Base-by-base conservation (phyloP, 148 eudicot species). In the Beta vulgaris region DNA sequence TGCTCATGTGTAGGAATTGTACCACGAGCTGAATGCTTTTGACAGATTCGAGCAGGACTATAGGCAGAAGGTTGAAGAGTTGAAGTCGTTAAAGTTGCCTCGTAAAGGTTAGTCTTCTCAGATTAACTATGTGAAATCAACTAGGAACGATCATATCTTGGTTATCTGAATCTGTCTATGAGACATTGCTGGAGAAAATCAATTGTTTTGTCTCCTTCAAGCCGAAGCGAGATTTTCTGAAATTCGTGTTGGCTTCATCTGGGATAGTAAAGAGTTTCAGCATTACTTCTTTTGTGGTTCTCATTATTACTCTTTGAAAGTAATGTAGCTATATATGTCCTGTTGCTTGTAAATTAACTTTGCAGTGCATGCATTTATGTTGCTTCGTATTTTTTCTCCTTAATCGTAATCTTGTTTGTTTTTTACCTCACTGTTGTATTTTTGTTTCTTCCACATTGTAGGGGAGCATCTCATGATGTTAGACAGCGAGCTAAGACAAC, bases 21-120 rank as follows among this genome's bases (percentile, higher is more conserved):
- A 95, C 80, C 98, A 95, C 48, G 97, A 92, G 88, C 75, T 88
- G 80, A 90, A 94, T 84, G 87, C 96, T 73, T 78, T 85, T 80
- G 97, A 94, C 81, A 88, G 97, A 84, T 92, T 88, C 80, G 91
- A 94, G 58, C 97, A 87, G 79, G 98, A 94, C 79, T 90, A 86
- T 79, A 84, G 80, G 74, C 84, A 85, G 73, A 94, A 94, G 87
- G 80, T 87, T 68, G 96, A 90, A 75, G 98, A 94, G 81, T 81
- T 88, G 78, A 85, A 87, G 75, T 82, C 97, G 43, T 86, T 89
- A 65, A 85, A 90, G 87, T 89, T 91, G 69, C 96, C 97, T 79
- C 91, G 92, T 32, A 91, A 77, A 94, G 98, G 98, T 94, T 67
- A 61, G 85, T 63, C 64, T 75, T 66, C 42, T 37, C 44, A 25